A percentile compares a stretch with the other conserved stretches of the same genome.
phyloP scores from a whole-genome alignment of 2,329 filamentous ascomycete genomes.

The Fonsecaea multimorphosa region DNA sequence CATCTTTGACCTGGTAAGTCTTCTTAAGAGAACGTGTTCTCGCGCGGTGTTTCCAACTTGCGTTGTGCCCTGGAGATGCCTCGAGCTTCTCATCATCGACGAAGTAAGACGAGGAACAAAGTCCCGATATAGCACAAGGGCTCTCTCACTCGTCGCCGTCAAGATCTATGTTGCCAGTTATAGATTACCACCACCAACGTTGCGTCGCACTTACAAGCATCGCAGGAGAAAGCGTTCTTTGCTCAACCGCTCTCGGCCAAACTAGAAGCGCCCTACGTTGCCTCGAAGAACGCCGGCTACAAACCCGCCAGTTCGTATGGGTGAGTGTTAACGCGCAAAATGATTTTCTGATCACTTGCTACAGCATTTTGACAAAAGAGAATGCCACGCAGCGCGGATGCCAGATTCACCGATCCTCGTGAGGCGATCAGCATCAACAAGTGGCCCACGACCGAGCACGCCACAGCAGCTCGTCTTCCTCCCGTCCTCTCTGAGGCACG shows the following conservation, averaged over 20 bases:
- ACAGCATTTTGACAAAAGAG: neutral
- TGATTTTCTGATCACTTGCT: neutral
- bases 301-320: constrained; percentile 29
- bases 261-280: constrained; percentile 25
- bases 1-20: constrained; percentile 62
- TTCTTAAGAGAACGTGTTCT: neutral
- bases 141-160: neutral
- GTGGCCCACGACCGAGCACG: constrained; percentile 24
- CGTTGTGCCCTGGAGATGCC: neutral
- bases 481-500: constrained; percentile 23
- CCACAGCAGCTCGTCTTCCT: constrained; percentile 12
- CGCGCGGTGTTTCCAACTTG: neutral
- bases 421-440: constrained; percentile 34
- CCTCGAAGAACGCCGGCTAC: constrained; percentile 27
- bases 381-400: constrained; percentile 17
- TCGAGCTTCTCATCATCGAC: no score
- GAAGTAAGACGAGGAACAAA: no score
- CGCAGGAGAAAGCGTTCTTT: constrained; percentile 23
- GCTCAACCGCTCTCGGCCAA: constrained; percentile 19
- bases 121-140: neutral
- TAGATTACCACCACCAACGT: neutral
- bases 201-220: neutral
- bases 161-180: neutral
- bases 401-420: constrained; percentile 26
- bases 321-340: constrained; percentile 2